Conservation (phyloP, 225 moss, liverwort and hornwort genomes). For the Polytrichum commune region DNA sequence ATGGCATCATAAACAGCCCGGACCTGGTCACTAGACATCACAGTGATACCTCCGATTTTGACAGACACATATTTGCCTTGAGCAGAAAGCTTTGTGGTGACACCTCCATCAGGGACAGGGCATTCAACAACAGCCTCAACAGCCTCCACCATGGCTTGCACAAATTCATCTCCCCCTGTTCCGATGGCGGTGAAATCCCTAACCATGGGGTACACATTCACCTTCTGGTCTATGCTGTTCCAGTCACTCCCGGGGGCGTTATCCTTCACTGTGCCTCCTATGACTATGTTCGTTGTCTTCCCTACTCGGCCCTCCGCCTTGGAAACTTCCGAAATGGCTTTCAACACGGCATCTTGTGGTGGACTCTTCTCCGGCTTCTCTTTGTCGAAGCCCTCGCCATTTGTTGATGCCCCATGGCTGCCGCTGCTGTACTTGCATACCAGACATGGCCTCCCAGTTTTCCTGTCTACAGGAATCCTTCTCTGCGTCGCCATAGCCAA, state of each 20-base stretch:
- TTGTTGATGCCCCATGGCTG: constrained; percentile 4
- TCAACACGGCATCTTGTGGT: constrained; percentile 56
- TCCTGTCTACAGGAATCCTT: constrained; percentile 18
- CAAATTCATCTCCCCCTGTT: constrained; percentile 59
- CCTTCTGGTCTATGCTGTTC: constrained; percentile 57
- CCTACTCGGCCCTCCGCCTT: constrained; percentile 61
- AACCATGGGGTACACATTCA: constrained; percentile 58
- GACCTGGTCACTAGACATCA: constrained; percentile 48
- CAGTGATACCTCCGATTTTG: constrained; percentile 33
- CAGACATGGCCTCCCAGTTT: constrained; percentile 24
- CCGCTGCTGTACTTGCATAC: constrained; percentile 21
- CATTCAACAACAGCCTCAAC: constrained; percentile 49
- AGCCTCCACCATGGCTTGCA: constrained; percentile 59
- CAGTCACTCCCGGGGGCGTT: constrained; percentile 33
- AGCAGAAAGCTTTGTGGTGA: constrained; percentile 41
- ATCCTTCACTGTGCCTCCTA: constrained; percentile 53
- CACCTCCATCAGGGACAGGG: constrained; percentile 20
- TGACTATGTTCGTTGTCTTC: constrained; percentile 57
- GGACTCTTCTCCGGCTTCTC: constrained; percentile 26
- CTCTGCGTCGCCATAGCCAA: constrained; percentile 23
- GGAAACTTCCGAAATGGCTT: constrained; percentile 62
- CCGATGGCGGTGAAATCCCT: constrained; percentile 61
- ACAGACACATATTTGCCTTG: constrained; percentile 53
- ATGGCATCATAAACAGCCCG: constrained; percentile 55
- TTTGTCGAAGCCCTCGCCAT: constrained; percentile 18